phyloP scores from a whole-genome alignment of 2,329 filamentous ascomycete genomes.

The Botryosphaeria dothidea region DNA sequence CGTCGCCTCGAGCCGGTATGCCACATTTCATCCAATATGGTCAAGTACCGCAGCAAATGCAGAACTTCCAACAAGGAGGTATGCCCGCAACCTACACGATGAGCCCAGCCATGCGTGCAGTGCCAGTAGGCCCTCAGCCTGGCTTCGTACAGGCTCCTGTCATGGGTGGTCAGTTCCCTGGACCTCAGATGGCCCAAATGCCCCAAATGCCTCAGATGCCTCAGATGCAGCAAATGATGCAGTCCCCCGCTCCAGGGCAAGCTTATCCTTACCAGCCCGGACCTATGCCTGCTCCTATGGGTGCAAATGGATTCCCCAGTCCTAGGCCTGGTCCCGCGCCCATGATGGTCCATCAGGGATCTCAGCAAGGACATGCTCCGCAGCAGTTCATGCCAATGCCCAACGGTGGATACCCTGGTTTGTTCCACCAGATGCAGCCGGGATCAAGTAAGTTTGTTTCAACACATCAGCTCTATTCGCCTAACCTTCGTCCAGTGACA shows the following conservation, averaged over 20 bases:
- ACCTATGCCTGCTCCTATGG: slow-evolving; percentile 55
- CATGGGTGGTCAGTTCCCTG: slow-evolving; percentile 67
- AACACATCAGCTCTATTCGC: slow-evolving; percentile 21
- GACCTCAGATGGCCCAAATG: slow-evolving; percentile 26
- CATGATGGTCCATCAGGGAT: slow-evolving; percentile 94
- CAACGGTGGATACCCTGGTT: slow-evolving; percentile 72
- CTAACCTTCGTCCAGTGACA: slow-evolving; percentile 33
- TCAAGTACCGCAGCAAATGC: slow-evolving; percentile 61
- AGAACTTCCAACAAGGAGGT: slow-evolving; percentile 51
- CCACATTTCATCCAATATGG: slow-evolving; percentile 71
- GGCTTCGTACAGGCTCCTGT: slow-evolving; percentile 72
- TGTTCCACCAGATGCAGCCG: slow-evolving; percentile 69
- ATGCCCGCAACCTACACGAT: slow-evolving; percentile 68
- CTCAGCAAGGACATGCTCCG: slow-evolving; percentile 79
- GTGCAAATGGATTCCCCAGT: slow-evolving; percentile 80
- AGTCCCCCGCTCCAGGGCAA: slow-evolving; percentile 66
- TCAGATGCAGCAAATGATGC: slow-evolving; percentile 55
- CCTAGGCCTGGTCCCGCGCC: slow-evolving; percentile 75
- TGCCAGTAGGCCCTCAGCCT: slow-evolving; percentile 66
- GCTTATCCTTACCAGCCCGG: slow-evolving; percentile 65
- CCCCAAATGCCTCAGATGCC: slow-evolving; percentile 12
- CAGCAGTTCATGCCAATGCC: slow-evolving; percentile 74
- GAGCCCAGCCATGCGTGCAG: slow-evolving; percentile 68
- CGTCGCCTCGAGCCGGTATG: slow-evolving; percentile 72
- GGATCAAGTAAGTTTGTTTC: slow-evolving; percentile 66